Evolutionary conservation across 176 grass and related monocot genomes (phyloP).

Genomic region (Phyllostachys edulis): DNA sequence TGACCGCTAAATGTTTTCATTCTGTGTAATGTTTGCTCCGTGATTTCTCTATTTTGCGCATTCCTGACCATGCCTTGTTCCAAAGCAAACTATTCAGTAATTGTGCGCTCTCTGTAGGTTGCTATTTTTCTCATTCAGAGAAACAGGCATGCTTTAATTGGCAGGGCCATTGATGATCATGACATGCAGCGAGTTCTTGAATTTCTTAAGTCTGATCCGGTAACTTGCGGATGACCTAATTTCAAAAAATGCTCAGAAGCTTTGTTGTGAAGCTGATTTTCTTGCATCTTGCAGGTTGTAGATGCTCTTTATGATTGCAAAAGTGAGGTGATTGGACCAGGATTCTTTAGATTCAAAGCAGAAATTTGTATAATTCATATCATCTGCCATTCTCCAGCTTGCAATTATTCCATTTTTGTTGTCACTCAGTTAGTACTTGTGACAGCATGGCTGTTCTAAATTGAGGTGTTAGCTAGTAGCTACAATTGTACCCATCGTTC

Average conservation of each 20-base stretch:
- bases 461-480: neutral
- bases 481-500: neutral
- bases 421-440: slow-evolving; percentile 8
- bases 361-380: slow-evolving; percentile 76
- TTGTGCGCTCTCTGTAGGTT: slow-evolving; percentile 51
- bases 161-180: slow-evolving; percentile 95
- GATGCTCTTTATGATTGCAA: slow-evolving; percentile 97
- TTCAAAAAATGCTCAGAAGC: neutral
- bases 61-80: neutral
- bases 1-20: neutral
- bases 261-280: slow-evolving; percentile 31
- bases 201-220: slow-evolving; percentile 93
- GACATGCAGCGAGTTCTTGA: slow-evolving; percentile 94
- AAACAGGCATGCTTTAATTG: slow-evolving; percentile 93
- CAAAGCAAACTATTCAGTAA: slow-evolving; percentile 6
- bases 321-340: slow-evolving; percentile 98
- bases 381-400: neutral
- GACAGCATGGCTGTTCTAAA: neutral
- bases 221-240: slow-evolving; percentile 36
- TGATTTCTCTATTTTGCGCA: slow-evolving; percentile 20
- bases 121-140: slow-evolving; percentile 99
- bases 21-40: neutral
- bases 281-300: slow-evolving; percentile 69
- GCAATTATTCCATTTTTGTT: slow-evolving; percentile 15
- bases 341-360: slow-evolving; percentile 99